Evolutionary conservation across 1,284 basidiomycete species (phyloP).

Genomic region (Cutaneotrichosporon sp.): DNA sequence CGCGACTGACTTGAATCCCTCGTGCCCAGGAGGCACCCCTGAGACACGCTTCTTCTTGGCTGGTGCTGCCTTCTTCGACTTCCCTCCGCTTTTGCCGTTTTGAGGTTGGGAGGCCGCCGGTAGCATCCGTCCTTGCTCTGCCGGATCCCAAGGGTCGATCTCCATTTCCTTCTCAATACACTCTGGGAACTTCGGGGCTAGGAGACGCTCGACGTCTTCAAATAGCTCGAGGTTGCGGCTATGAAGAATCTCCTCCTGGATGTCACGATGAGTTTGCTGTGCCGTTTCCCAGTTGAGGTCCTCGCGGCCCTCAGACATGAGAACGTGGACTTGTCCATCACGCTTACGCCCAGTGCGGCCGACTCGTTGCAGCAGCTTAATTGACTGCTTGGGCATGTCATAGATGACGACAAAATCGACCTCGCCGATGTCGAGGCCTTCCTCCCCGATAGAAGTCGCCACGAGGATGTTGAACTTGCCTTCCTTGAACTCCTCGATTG

Average conservation of each 20-base stretch:
- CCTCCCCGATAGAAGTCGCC: slow-evolving; percentile 95
- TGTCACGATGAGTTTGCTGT: slow-evolving; percentile 79
- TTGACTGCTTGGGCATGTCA: slow-evolving; percentile 92
- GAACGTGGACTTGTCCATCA: slow-evolving; percentile 82
- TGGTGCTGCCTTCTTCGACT: slow-evolving; percentile 24
- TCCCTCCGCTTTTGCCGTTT: background rate
- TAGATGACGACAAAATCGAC: slow-evolving; percentile 98
- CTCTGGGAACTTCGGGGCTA: slow-evolving; percentile 76
- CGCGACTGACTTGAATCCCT: slow-evolving; percentile 50
- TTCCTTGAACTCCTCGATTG: slow-evolving; percentile 77
- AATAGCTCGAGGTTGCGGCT: slow-evolving; percentile 88
- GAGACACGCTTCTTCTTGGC: slow-evolving; percentile 35
- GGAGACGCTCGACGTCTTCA: slow-evolving; percentile 79
- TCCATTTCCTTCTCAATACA: slow-evolving; percentile 75
- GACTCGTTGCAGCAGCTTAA: slow-evolving; percentile 95
- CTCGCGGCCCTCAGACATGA: slow-evolving; percentile 90
- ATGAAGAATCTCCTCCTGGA: slow-evolving; percentile 83
- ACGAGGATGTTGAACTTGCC: slow-evolving; percentile 91
- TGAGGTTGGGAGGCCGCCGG: slow-evolving; percentile 18
- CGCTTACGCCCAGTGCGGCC: slow-evolving; percentile 94
- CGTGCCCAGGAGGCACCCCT: slow-evolving; percentile 43
- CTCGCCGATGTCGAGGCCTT: slow-evolving; percentile 98
- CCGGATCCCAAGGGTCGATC: slow-evolving; percentile 51
- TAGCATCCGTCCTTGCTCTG: slow-evolving; percentile 36
- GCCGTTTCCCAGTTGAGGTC: slow-evolving; percentile 90